Evolutionary conservation across 805 yeast species (phyloP), one percentile per base, ranked within the genome.

Genomic region (Nakazawaea holstii): DNA sequence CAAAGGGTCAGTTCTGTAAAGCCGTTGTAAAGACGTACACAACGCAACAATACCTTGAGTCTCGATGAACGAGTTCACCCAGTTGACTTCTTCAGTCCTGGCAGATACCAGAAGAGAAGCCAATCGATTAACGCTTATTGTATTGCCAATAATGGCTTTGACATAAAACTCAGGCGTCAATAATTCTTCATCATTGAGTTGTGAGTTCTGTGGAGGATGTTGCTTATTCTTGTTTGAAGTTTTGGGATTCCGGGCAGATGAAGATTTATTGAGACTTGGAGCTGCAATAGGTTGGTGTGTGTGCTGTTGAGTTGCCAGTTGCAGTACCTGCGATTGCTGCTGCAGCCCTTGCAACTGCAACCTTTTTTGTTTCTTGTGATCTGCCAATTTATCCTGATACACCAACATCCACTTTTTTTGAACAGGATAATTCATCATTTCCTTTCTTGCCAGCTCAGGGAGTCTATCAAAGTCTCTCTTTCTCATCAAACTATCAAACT

Each of bases 341-440:
- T 38, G 49, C 14, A 26, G 44, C 4, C 41, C 26, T 40, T 42
- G 46, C 36, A 49, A 51, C 24, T 52, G 56, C 29, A 50, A 35
- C 39, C 59, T 36, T 31, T 61, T 55, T 46, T 57, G 58, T 54
- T 84, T 80, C 57, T 84, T 84, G 57, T 72, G 72, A 57, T 90
- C 97, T 6, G 91, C 77, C 40, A 87, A 73, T 24, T 84, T 80
- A 62, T 90, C 96, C 62, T 91, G 97, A 54, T 85, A 80, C 36
- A 91, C 84, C 54, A 91, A 73, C 84, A 87, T 82, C 96, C 97
- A 90, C 65, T 92, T 92, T 57, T 89, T 87, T 42, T 84, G 87
- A 0, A 79, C 68, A 38, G 85, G 77, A 59, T 85, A 90, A 55
- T 76, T 77, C 57, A 79, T 72, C 86, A 92, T 81, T 59, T 87